phyloP scores from a whole-genome alignment of 139 green algal species.

The Chlamydomonas sphaeroides region DNA sequence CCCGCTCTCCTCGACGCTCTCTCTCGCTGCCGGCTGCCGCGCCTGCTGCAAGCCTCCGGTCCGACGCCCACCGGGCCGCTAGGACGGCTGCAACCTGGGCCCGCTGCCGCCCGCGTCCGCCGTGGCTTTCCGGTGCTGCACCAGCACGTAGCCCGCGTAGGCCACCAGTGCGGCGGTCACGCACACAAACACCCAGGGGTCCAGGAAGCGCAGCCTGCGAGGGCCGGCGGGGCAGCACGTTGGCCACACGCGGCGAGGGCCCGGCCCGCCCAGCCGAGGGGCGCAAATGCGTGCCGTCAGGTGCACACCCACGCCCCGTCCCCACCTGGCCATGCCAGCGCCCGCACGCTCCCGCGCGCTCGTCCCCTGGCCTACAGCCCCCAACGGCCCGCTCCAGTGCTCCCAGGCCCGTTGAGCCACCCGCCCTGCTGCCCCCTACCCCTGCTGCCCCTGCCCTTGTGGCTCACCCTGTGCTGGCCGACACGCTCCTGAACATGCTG shows the following conservation, averaged over 20 bases:
- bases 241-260: no score
- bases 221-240: no score
- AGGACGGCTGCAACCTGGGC: neutral
- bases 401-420: neutral
- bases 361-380: no score
- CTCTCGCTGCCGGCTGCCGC: no score
- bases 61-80: neutral
- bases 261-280: no score
- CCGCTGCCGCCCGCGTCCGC: neutral
- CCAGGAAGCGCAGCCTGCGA: conserved; percentile 51
- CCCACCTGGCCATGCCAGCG: no score
- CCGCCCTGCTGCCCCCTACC: neutral
- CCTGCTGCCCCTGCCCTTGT: neutral
- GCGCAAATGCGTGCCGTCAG: no score
- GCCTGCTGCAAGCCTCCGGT: no score
- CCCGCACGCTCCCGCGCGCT: no score
- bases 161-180: conserved; percentile 45
- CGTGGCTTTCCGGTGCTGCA: conserved; percentile 34
- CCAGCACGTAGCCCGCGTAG: conserved; percentile 38
- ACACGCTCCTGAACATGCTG: conserved; percentile 62
- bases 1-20: no score
- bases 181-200: conserved; percentile 40
- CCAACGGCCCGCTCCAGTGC: no score
- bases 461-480: conserved; percentile 55
- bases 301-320: no score